A percentile compares a stretch with the other conserved stretches of the same genome.
phyloP scores from a whole-genome alignment of 2,329 filamentous ascomycete species.

The Pestalotiopsis sp. region DNA sequence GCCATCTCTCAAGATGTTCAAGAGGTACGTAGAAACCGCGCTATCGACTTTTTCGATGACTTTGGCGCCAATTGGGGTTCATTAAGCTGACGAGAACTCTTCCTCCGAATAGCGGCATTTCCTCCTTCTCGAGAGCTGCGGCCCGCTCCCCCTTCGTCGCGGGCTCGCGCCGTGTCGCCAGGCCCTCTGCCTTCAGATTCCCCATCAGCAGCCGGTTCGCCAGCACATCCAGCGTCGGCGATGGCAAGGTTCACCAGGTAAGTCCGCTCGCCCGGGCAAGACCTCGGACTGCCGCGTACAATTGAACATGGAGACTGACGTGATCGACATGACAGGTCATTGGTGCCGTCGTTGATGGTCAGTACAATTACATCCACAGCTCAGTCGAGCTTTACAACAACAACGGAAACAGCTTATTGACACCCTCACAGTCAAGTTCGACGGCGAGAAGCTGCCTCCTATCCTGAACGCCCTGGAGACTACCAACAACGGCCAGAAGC shows the following conservation, averaged over 20 bases:
- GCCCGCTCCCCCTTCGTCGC: slow-evolving; percentile 63
- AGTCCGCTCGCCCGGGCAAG: slow-evolving; percentile 26
- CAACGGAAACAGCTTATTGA: slow-evolving; percentile 19
- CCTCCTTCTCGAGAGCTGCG: slow-evolving; percentile 63
- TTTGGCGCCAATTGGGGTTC: slow-evolving; percentile 47
- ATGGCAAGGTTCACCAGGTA: slow-evolving; percentile 72
- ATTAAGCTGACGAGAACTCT: slow-evolving; percentile 47
- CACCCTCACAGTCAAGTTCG: slow-evolving; percentile 83
- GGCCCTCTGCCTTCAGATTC: slow-evolving; percentile 57
- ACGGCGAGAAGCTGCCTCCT: slow-evolving; percentile 85
- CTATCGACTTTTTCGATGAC: slow-evolving; percentile 27
- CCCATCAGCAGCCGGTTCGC: slow-evolving; percentile 60
- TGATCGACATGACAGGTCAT: slow-evolving; percentile 81
- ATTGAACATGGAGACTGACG: slow-evolving; percentile 38
- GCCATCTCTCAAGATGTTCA: slow-evolving; percentile 79
- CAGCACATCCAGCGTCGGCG: slow-evolving; percentile 57
- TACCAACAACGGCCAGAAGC: slow-evolving; percentile 88
- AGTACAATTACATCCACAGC: slow-evolving; percentile 41
- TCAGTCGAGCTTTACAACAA: background rate
- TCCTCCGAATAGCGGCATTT: slow-evolving; percentile 60
- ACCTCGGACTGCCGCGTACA: background rate
- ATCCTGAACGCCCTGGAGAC: slow-evolving; percentile 98
- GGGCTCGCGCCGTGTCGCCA: slow-evolving; percentile 58
- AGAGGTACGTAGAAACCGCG: slow-evolving; percentile 64
- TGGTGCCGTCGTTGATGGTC: slow-evolving; percentile 98